Evolutionary conservation across 371 early-diverging fungal species (phyloP), one percentile per base, ranked within the genome.

Genomic region (Smittium mucronatum): DNA sequence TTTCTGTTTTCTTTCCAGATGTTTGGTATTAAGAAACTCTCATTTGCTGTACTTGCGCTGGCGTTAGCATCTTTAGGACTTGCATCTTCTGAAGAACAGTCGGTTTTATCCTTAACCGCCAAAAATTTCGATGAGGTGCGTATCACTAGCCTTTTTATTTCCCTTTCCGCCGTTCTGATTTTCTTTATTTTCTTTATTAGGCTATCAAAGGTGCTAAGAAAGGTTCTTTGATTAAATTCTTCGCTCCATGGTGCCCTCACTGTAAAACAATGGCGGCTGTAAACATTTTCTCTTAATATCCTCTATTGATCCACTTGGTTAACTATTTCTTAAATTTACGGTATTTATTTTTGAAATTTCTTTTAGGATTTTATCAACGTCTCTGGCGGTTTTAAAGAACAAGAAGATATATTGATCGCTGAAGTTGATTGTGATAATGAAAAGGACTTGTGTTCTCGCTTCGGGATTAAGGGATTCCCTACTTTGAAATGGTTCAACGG

Each of bases 201-300:
- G 57, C 36, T 25, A 29, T 67, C 17, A 5, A 36, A 47, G 25
- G 25, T 29, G 67, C 67, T 26, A 67, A 67, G 26, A 67, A 67
- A 29, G 67, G 67, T 1, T 89, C 88, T 21, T 83, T 91, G 63
- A 89, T 90, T 17, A 92, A 93, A 75, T 93, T 93, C 76, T 93
- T 86, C 74, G 94, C 94, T 2, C 94, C 94, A 25, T 93, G 93
- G 93, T 94, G 95, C 75, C 93, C 94, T 17, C 93, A 94, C 78
- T 95, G 95, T 80, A 86, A 92, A 81, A 84, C 2, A 2, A 16
- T 69, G 69, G 69, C 69, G 2, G 2, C 2, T 81, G 82, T 35
- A 26, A 33, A 64, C 30, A 59, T n/a, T 57, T 26, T 36, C 61
- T 21, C 63, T 31, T 2, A 16, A 65, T 29, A 70, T n/a, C 25